Evolutionary conservation across 192 early-diverging fungal genomes (phyloP), one percentile per base, ranked within the genome.

Genomic region (Backusella parvicylindrica): DNA sequence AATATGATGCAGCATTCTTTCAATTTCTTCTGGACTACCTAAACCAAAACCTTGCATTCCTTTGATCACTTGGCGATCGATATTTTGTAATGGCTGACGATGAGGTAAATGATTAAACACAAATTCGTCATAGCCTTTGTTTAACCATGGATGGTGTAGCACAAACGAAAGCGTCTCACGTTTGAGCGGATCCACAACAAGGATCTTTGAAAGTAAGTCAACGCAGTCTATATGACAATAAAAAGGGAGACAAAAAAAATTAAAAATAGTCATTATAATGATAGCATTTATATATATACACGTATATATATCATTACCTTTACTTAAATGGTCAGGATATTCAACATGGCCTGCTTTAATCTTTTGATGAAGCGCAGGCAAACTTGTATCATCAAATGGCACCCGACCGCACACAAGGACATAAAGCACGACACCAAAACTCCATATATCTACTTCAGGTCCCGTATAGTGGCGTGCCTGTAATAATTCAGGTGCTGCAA

Each of bases 361-460:
- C 76, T 96, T 96, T 68, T 88, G 84, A 82, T 93, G 94, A 11
- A 96, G 86, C 68, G 91, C 91, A 68, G 92, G 92, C 79, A 94
- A 84, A 70, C 91, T 92, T 32, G 91, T 91, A 81, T 95, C 92
- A 73, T 95, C 93, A 76, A 95, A 95, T 0, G 94, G 94, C 15
- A 93, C 87, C 75, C 92, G 88, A 0, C 94, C 94, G 75, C 92
- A 91, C 1, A 94, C 84, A 74, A 95, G 85, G n/a, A 92, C 94
- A 77, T 91, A 95, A 12, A 95, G 79, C 13, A 95, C 92, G 23
- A 95, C 92, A 3, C 94, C 93, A 87, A 91, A 84, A 77, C 92
- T 93, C 94, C 94, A 95, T 74, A 94, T 88, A 77, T 95, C 94
- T 6, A 95, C 93, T 81, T 94, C 93, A 8, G 94, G 94, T 0